Conservation (phyloP, 208 protist genomes). For the Crithidia expoeki region DNA sequence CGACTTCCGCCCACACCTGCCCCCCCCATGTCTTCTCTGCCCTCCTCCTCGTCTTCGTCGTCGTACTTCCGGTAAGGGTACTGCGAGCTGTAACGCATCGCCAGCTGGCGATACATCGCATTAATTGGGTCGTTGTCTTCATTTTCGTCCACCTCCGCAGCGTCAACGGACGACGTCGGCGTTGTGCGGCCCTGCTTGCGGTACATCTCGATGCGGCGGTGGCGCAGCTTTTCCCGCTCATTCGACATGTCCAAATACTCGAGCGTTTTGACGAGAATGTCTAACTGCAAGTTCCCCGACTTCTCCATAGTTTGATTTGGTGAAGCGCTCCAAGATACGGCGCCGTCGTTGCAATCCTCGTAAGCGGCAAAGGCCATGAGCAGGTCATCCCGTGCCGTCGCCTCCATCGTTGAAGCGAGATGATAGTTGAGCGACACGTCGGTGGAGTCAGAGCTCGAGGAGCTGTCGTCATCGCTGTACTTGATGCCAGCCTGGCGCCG, state of each 20-base stretch:
- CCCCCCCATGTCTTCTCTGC: background rate
- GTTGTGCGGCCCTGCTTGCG: slow-evolving; percentile 20
- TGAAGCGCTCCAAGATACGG: background rate
- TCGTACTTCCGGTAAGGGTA: background rate
- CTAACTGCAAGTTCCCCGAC: slow-evolving; percentile 24
- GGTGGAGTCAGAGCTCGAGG: slow-evolving; percentile 53
- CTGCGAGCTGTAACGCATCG: background rate
- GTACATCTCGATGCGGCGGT: slow-evolving; percentile 45
- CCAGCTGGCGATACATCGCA: slow-evolving; percentile 28
- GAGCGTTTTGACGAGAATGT: slow-evolving; percentile 44
- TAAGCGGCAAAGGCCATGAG: slow-evolving; percentile 51
- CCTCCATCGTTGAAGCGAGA: slow-evolving; percentile 69
- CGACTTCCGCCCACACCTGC: background rate
- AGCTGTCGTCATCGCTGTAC: slow-evolving; percentile 43
- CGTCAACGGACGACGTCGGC: slow-evolving; percentile 10
- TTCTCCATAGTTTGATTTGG: slow-evolving; percentile 1
- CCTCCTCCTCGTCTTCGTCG: background rate
- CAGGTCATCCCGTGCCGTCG: slow-evolving; percentile 63
- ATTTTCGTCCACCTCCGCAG: slow-evolving; percentile 19
- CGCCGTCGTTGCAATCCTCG: slow-evolving; percentile 31
- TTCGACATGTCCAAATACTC: slow-evolving; percentile 87
- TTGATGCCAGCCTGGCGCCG: slow-evolving; percentile 39
- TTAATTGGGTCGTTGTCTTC: slow-evolving; percentile 31
- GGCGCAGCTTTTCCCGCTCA: slow-evolving; percentile 73
- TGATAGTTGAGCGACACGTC: slow-evolving; percentile 81